Evolutionary conservation across 148 eudicot genomes (phyloP), one percentile per base, ranked within the genome.

Genomic region (Rhododendron simsii): DNA sequence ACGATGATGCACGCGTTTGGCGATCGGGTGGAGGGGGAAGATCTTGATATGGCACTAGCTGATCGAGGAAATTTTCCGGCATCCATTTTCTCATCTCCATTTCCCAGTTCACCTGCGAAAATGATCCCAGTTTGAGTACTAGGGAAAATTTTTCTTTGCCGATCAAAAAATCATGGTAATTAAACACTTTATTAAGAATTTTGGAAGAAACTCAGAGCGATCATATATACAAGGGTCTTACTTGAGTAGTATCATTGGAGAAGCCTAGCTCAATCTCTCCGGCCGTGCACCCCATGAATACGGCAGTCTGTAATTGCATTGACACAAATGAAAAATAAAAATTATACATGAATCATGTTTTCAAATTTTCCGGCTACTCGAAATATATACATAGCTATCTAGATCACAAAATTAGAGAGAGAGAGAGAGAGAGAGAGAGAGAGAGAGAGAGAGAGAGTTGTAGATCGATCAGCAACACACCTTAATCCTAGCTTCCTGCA

Each of bases 181-280:
- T 51, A 51, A 16, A 57, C 0, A 57, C 21, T 55, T 15, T 55
- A 23, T 4, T 12, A 69, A 69, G 75, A 69, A 69, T 10, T n/a
- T n/a, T 3, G 15, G 15, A 67, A 67, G 7, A 5, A 51, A 21
- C 7, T 47, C 15, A 26, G 41, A 14, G 44, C 5, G 44, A 41
- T 41, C 0, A 5, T 41, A 41, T 41, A 41, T 11, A 48, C 51
- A 48, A 13, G 53, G 65, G 71, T 81, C 93, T 84, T 87, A 97
- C 99, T 71, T 93, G 93, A 76, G 92, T 71, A 79, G 92, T 75
- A 26, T 90, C 87, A 84, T 20, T 75, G 33, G 98, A 87, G 86
- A 95, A 84, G 71, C 99, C 99, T 0, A 97, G 89, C 84, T 97
- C 99, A 59, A 97, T 91, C 88, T 95, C 99, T 83, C 99, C 99